Conservation (phyloP, 768 basidiomycete genomes). For the Baorangia bicolor region DNA sequence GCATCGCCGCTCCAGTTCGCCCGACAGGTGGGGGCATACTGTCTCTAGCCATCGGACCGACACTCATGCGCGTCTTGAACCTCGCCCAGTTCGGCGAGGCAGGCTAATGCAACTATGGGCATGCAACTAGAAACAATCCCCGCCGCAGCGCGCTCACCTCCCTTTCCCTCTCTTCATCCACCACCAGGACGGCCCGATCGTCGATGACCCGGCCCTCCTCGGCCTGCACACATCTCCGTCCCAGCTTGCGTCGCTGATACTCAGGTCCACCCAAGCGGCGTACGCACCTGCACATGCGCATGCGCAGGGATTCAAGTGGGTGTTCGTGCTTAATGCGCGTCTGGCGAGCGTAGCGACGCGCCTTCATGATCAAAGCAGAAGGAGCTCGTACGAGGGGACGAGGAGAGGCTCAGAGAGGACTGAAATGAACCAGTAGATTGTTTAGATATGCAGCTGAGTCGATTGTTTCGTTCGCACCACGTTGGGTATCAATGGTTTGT, state of each 20-base stretch:
- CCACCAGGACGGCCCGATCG: background rate
- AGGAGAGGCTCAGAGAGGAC: too few species aligned
- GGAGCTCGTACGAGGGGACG: background rate
- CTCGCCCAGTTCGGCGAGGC: background rate
- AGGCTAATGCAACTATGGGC: background rate
- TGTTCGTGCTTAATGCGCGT: background rate
- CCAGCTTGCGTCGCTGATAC: background rate
- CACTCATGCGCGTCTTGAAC: background rate
- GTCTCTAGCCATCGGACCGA: background rate
- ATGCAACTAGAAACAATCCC: background rate
- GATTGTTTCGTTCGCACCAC: too few species aligned
- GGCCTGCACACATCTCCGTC: background rate
- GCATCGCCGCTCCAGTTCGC: background rate
- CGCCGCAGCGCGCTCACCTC: background rate
- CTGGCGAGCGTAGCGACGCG: background rate
- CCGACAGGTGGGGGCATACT: background rate
- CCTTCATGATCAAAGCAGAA: constrained; percentile 4
- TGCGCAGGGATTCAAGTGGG: background rate
- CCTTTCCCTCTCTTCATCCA: background rate
- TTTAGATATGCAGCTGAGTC: too few species aligned
- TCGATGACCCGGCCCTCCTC: constrained; percentile 1
- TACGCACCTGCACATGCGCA: background rate
- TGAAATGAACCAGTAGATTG: too few species aligned
- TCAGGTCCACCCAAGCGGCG: background rate
- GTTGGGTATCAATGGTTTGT: too few species aligned